Evolutionary conservation across 257 asterid species (phyloP), one percentile per base, ranked within the genome.

Genomic region (Gardenia jasminoides): DNA sequence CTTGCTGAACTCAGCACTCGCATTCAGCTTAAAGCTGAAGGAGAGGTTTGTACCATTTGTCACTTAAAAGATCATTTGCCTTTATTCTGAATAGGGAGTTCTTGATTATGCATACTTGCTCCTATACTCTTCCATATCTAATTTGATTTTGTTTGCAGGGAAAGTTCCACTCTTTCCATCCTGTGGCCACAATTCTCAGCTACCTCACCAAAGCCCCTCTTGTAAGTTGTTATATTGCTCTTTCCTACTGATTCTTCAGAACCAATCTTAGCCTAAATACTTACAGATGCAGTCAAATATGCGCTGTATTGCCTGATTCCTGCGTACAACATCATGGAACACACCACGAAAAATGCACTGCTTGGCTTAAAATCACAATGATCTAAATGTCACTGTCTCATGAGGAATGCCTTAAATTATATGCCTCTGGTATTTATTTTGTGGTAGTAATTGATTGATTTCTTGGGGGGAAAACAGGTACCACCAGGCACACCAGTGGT

Each of bases 401-500:
- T 39, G 7, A 6, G 67, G 54, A 62, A 74, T 52, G 24, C 15
- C 15, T 26, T 16, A 0, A 33, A 3, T 66, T 15, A 10, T 7
- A 19, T 43, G 16, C 1, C 6, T 19, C 8, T 39, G 3, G n/a
- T 43, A 0, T 24, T 44, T 15, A 22, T 1, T 59, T 56, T 19
- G 26, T 28, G 30, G 20, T 33, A 26, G 56, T 47, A n/a, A 26
- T 8, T 31, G 30, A 28, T 64, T 36, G 16, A 69, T 28, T 31
- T 77, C 24, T 30, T 67, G 76, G 78, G 76, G 22, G 61, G 59
- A 83, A 79, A 81, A 84, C 86, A 96, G 98, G 98, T 96, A 54
- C 99, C 99, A 30, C 98, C 98, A 22, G 99, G 98, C 30, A 96
- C 99, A 7, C 99, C 98, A 0, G 99, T 96, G 73, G 99, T 96